A percentile compares a stretch with the other conserved stretches of the same genome.
Evolutionary conservation across 1,284 basidiomycete genomes (phyloP).

Genomic region (Rhodotorula glutinis): DNA sequence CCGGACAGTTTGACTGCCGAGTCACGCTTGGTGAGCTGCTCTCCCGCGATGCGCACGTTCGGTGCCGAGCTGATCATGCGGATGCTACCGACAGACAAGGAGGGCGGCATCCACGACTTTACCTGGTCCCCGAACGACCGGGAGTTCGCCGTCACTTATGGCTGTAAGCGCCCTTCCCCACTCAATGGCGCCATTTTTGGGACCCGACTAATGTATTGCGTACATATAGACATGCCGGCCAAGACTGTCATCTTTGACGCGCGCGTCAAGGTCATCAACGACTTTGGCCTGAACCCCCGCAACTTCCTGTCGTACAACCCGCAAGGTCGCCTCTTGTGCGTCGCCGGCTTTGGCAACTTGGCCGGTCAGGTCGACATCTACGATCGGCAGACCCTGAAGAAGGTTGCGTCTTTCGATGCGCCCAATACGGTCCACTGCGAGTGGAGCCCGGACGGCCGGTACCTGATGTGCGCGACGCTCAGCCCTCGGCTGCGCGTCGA

Average conservation of each 20-base stretch:
- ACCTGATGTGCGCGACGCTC: slow-evolving; percentile 87
- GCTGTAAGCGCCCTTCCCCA: slow-evolving; percentile 63
- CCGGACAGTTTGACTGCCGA: slow-evolving; percentile 92
- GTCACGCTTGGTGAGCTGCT: slow-evolving; percentile 62
- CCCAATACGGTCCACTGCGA: slow-evolving; percentile 90
- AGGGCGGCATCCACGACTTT: slow-evolving; percentile 96
- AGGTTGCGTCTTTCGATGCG: slow-evolving; percentile 82
- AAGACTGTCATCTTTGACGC: slow-evolving; percentile 88
- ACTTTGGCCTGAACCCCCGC: slow-evolving; percentile 82
- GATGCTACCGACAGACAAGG: slow-evolving; percentile 64
- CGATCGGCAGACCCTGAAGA: slow-evolving; percentile 80
- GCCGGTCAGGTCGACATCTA: slow-evolving; percentile 89
- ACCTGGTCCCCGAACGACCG: slow-evolving; percentile 89
- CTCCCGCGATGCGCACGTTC: neutral
- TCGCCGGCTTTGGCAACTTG: slow-evolving; percentile 94
- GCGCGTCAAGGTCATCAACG: slow-evolving; percentile 80
- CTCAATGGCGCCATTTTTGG: neutral
- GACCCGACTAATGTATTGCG: neutral
- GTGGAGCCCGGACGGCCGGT: slow-evolving; percentile 92
- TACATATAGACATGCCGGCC: slow-evolving; percentile 78
- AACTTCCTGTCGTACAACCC: slow-evolving; percentile 96
- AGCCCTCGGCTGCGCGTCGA: slow-evolving; percentile 92
- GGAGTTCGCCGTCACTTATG: slow-evolving; percentile 93
- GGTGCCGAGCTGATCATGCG: neutral
- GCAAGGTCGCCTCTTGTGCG: slow-evolving; percentile 79